Evolutionary conservation across 176 grass and related monocot species (phyloP).

Genomic region (Oryza nivara): DNA sequence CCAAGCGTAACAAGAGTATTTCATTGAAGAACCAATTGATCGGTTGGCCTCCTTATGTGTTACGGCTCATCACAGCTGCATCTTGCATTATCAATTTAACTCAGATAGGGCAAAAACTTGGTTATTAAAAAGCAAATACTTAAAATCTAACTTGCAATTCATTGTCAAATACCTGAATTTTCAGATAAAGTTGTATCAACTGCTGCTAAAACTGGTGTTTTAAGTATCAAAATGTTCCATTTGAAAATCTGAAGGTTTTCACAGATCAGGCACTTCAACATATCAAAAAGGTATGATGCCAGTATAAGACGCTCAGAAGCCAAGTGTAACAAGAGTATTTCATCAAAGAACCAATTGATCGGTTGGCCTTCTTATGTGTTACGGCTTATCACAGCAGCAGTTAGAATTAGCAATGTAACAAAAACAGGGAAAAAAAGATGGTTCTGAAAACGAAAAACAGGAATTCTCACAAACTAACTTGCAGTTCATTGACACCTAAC

Average conservation of each 20-base stretch:
- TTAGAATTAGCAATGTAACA: background rate
- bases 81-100: background rate
- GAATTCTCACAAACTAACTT: no score
- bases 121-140: background rate
- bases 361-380: background rate
- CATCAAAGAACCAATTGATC: conserved; percentile 45
- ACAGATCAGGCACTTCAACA: background rate
- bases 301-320: background rate
- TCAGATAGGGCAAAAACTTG: background rate
- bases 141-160: background rate
- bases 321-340: conserved; percentile 52
- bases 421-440: no score
- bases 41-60: conserved; percentile 59
- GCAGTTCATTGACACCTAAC: no score
- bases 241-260: no score
- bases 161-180: background rate
- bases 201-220: background rate
- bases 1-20: conserved; percentile 76
- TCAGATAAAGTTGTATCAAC: background rate
- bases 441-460: no score
- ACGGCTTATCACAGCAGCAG: background rate
- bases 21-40: conserved; percentile 65
- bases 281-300: background rate
- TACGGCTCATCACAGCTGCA: conserved; percentile 77
- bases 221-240: background rate